These are phyloP conservation scores for Rhizopus stolonifer DNA, from an alignment of 371 early-diverging fungal genomes.

Conservation along the genomic window DNA sequence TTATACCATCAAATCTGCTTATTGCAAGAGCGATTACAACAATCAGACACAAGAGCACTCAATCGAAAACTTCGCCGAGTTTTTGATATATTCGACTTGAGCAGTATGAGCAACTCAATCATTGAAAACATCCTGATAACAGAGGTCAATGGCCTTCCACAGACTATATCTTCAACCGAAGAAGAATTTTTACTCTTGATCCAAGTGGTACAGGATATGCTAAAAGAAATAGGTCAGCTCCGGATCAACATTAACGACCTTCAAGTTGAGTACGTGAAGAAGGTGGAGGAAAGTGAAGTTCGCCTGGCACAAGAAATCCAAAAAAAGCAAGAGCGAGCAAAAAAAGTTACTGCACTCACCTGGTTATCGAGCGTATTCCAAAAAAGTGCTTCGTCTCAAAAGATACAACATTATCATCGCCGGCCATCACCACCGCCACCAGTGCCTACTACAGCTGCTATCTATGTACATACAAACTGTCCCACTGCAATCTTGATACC, in stretches of 20 bases:
- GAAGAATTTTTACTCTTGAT: constrained; percentile 23
- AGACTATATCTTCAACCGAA: constrained; percentile 7
- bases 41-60: constrained; percentile 59
- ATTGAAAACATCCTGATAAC: constrained; percentile 61
- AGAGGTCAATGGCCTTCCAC: constrained; percentile 53
- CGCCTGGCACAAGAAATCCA: constrained; percentile 53
- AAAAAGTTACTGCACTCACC: constrained; percentile 13
- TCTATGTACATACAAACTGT: not conserved
- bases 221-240: constrained; percentile 63
- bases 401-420: not conserved
- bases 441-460: constrained; percentile 3
- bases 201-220: constrained; percentile 57
- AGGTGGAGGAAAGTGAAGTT: constrained; percentile 56
- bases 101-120: constrained; percentile 72
- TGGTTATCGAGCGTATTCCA: constrained; percentile 37
- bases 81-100: constrained; percentile 73
- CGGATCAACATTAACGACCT: constrained; percentile 70
- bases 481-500: not conserved
- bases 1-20: constrained; percentile 23
- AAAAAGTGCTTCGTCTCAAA: not conserved
- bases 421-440: constrained; percentile 4
- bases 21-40: constrained; percentile 45
- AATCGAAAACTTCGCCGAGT: constrained; percentile 59
- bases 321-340: constrained; percentile 23
- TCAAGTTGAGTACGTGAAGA: constrained; percentile 67